Evolutionary conservation across 1,139 yeast genomes (phyloP).

Genomic region (Entelexis sorbosivorans): DNA sequence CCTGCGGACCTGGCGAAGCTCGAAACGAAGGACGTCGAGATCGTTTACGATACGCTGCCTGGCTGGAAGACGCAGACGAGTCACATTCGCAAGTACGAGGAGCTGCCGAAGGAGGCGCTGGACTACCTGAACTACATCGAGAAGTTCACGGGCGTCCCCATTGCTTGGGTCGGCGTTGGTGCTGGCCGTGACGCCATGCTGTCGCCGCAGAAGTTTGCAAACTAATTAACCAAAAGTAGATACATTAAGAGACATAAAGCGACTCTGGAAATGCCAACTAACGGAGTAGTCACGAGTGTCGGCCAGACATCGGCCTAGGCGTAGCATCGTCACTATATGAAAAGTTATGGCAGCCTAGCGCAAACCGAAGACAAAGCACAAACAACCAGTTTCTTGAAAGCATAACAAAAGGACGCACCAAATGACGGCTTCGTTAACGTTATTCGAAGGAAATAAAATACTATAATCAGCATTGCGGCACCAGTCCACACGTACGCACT

Average conservation of each 20-base stretch:
- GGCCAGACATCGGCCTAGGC: no score
- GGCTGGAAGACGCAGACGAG: conserved; percentile 92
- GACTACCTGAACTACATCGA: conserved; percentile 75
- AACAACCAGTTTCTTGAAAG: no score
- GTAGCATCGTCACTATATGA: no score
- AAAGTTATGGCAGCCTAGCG: no score
- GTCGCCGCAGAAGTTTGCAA: conserved; percentile 8
- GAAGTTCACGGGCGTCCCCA: conserved; percentile 68
- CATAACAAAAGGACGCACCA: no score
- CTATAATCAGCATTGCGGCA: no score
- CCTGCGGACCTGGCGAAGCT: conserved; percentile 81
- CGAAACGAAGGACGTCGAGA: conserved; percentile 63
- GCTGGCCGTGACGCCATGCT: conserved; percentile 67
- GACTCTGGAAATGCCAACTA: no score
- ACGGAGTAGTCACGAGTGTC: no score
- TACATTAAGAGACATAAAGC: not conserved
- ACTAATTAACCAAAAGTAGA: not conserved
- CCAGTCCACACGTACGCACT: no score
- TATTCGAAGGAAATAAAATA: no score
- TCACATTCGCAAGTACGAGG: conserved; percentile 52
- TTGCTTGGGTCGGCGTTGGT: conserved; percentile 98
- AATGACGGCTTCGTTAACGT: no score
- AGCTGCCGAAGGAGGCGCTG: conserved; percentile 80
- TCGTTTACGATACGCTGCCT: conserved; percentile 76
- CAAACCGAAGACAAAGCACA: no score